Evolutionary conservation across 257 asterid species (phyloP).

Genomic region (Oldenlandia corymbosa): DNA sequence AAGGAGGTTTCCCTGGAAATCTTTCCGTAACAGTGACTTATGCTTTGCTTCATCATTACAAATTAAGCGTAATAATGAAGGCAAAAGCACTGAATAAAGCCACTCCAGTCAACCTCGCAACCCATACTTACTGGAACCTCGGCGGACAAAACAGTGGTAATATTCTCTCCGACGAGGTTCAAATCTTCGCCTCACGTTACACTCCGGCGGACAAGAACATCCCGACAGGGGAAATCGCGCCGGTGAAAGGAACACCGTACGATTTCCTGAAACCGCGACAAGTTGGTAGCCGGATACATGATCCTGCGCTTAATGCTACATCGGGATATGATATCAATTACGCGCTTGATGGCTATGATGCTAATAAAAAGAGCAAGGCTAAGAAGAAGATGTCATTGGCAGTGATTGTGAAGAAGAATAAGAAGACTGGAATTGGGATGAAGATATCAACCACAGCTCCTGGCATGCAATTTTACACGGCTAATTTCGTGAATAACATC

Average conservation of each 20-base stretch:
- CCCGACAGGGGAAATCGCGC: constrained; percentile 47
- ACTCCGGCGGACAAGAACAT: constrained; percentile 50
- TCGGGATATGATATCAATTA: constrained; percentile 65
- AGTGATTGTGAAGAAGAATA: constrained; percentile 37
- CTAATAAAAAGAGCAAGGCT: no score
- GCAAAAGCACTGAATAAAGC: constrained; percentile 61
- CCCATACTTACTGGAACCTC: constrained; percentile 72
- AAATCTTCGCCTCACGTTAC: constrained; percentile 50
- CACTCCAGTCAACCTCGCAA: constrained; percentile 74
- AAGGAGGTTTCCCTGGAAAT: constrained; percentile 80
- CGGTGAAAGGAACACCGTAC: constrained; percentile 51
- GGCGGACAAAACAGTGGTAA: constrained; percentile 65
- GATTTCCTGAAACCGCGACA: constrained; percentile 44
- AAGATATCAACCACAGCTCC: constrained; percentile 41
- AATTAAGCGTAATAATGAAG: constrained; percentile 41
- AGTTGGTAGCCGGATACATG: constrained; percentile 41
- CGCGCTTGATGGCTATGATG: constrained; percentile 47
- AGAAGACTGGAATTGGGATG: constrained; percentile 61
- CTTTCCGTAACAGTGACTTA: constrained; percentile 45
- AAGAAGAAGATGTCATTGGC: constrained; percentile 32
- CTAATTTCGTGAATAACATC: constrained; percentile 29
- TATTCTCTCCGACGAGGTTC: constrained; percentile 51
- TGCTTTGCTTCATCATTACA: constrained; percentile 35
- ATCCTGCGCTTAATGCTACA: constrained; percentile 29
- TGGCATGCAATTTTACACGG: constrained; percentile 66